phyloP scores from a whole-genome alignment of 2,329 filamentous ascomycete genomes.

The Aureobasidium musti region DNA sequence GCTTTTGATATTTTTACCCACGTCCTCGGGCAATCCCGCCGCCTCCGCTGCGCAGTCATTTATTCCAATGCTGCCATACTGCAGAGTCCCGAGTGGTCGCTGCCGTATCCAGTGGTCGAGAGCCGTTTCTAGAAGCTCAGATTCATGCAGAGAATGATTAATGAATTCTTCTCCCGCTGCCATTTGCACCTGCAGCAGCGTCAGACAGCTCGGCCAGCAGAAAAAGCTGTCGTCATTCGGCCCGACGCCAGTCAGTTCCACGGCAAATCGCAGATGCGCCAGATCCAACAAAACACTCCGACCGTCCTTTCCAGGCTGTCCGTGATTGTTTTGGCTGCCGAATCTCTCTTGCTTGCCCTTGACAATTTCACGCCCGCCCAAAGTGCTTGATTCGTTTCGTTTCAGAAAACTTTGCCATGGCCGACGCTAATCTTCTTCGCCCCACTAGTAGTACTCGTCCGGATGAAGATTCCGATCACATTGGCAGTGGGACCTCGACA shows the following conservation, averaged over 20 bases:
- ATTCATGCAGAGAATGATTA: constrained; percentile 3
- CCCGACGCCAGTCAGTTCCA: neutral
- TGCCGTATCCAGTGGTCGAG: neutral
- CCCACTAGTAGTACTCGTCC: constrained; percentile 52
- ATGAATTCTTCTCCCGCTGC: constrained; percentile 4
- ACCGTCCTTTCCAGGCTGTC: neutral
- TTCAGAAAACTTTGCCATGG: constrained; percentile 37
- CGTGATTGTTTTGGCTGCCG: constrained; percentile 1
- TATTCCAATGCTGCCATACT: neutral
- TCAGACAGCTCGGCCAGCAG: constrained; percentile 9
- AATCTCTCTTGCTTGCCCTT: constrained; percentile 3
- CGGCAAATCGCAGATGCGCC: constrained; percentile 17
- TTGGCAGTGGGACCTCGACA: constrained; percentile 78
- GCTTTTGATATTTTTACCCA: constrained; percentile 21
- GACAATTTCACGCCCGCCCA: constrained; percentile 22
- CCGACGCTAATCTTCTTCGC: constrained; percentile 41
- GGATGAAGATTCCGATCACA: constrained; percentile 73
- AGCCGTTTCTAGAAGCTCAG: constrained; percentile 25
- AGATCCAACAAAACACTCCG: constrained; percentile 21
- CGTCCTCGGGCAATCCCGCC: constrained; percentile 10
- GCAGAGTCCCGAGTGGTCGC: constrained; percentile 23
- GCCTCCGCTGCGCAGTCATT: neutral
- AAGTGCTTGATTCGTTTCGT: constrained; percentile 28
- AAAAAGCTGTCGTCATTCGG: constrained; percentile 29
- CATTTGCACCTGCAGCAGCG: constrained; percentile 17